These are phyloP conservation scores for Scutellaria minor DNA, from an alignment of 257 asterid species.

Conservation along the genomic window DNA sequence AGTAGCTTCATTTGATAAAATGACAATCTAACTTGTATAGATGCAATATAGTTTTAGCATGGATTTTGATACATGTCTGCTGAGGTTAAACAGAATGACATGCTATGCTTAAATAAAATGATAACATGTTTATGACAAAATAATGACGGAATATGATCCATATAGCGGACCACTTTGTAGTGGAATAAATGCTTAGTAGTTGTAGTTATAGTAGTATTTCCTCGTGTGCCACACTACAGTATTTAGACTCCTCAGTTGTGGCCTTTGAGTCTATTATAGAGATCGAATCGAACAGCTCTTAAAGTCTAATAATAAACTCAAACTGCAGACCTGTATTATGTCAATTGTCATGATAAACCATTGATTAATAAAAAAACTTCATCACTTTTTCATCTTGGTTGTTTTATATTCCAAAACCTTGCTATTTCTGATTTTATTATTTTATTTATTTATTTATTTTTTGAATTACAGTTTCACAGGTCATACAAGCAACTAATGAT, in stretches of 20 bases:
- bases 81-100: neutral
- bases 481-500: constrained; percentile 40
- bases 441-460: constrained; percentile 23
- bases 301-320: neutral
- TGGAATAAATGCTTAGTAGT: no score
- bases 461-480: constrained; percentile 53
- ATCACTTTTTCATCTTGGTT: neutral
- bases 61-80: neutral
- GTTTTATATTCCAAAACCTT: constrained; percentile 6
- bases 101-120: no score
- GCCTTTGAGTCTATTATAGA: neutral
- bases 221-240: constrained; percentile 6
- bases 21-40: neutral
- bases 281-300: neutral
- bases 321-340: constrained; percentile 6
- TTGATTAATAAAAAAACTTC: neutral
- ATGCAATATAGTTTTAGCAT: neutral
- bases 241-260: neutral
- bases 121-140: no score
- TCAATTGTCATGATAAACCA: constrained; percentile 21
- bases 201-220: neutral
- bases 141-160: no score
- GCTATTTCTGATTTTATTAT: constrained; percentile 17
- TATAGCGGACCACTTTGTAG: no score
- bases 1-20: neutral